Base-by-base conservation (phyloP, 2,329 filamentous ascomycete species). In the Aspergillus hortae region DNA sequence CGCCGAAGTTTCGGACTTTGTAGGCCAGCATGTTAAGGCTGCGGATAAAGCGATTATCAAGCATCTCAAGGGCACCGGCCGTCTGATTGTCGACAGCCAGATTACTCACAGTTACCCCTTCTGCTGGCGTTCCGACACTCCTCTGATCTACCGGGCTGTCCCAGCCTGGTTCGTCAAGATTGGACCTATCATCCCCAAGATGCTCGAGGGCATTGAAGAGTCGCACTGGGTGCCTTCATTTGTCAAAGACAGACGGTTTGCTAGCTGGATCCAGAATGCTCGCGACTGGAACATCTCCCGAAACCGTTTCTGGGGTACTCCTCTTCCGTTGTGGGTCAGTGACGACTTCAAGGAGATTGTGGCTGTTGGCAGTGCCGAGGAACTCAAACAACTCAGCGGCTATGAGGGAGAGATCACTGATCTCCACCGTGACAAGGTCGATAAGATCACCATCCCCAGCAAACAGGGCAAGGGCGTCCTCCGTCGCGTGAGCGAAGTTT, bases 151-250 rank as follows among this genome's bases (percentile, higher is more conserved):
- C 74, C 85, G 89, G 58, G 90, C 92, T 23, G 90, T 96, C 15
- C 89, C 92, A 7, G 90, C 91, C 1, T 97, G 92, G 92, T 96
- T 96, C 69, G 88, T 97, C 64, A 90, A 89, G 70, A 90, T 96
- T 44, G 83, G 87, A 15, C 83, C 88, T 53, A 88, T 91, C 61
- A 84, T 96, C 47, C 90, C 91, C 1, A 77, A 92, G 58, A 92
- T 97, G 87, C 78, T 96, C n/a, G 79, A 89, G 62, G 94, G 92
- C 60, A 92, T 96, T 54, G 87, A 95, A 65, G 82, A 83, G 12
- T 94, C 91, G 6, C 89, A 95, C 67, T 97, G 92, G 92, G 90
- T 95, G 1, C 92, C 92, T 1, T 85, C 82, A 1, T 89, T 89
- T 61, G 91, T 97, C 56, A 96, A 96, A 71, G 92, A 96, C 64